Evolutionary conservation across 2,329 filamentous ascomycete species (phyloP), one percentile per base, ranked within the genome.

Genomic region (Huntiella savannae): DNA sequence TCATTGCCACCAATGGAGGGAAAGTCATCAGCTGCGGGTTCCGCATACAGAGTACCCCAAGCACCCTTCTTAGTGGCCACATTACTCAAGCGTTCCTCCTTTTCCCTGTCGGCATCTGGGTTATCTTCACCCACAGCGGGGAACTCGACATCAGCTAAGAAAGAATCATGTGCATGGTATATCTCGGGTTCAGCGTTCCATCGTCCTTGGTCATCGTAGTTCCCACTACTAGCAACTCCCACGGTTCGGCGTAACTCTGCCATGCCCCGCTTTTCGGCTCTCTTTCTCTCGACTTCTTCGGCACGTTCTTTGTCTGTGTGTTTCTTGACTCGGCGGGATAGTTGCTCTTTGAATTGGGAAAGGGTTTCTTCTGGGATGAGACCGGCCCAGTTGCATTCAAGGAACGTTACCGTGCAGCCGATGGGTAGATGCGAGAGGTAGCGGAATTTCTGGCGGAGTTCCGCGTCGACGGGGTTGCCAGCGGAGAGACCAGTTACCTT

Each of bases 331-430:
- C 87, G 71, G 48, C 74, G 71, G 52, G 83, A 81, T 45, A 91
- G 80, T 50, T 94, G 85, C 0, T 68, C 63, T n/a, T 70, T 67
- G 60, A 94, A 95, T 1, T 71, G 70, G 35, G 76, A 76, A n/a
- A 95, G 66, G 3, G 83, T 71, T 43, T 83, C 79, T 1, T 77
- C 69, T 3, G 77, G 71, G 4, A 95, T 82, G 34, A 91, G 82
- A 53, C 93, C 86, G 3, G 83, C 86, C 87, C 87, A 95, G 59
- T 95, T 86, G 57, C 87, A 95, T 62, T 95, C 87, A 1, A 95
- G 62, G 55, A 94, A 94, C 53, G 72, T 85, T 37, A 95, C 82
- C 53, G 93, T 80, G 58, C 86, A 94, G n/a, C 87, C 87, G 43
- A 82, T 77, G 0, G 87, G 87, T 4, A 95, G 69, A 60, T 95